Conservation (phyloP, 2,329 filamentous ascomycete genomes). For the Xylaria sp. region DNA sequence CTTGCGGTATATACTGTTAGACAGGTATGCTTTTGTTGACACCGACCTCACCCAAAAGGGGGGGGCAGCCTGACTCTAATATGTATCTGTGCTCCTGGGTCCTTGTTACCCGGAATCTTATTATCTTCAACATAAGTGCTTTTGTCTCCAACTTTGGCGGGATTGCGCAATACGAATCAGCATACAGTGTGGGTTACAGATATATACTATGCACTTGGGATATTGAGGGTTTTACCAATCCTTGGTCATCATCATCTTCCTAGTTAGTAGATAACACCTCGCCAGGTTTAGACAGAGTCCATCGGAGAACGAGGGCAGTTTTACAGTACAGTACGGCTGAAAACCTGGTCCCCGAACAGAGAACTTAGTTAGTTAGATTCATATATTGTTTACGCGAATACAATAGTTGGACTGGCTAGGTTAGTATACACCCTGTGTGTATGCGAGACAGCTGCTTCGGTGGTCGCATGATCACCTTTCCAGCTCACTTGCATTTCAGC, state of each 20-base stretch:
- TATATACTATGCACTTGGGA: not conserved
- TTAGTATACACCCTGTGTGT: not conserved
- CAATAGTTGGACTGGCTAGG: not conserved
- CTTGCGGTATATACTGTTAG: too few species aligned
- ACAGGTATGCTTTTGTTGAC: not conserved
- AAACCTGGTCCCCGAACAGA: not conserved
- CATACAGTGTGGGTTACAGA: not conserved
- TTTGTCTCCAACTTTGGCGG: not conserved
- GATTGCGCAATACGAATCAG: too few species aligned
- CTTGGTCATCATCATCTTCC: not conserved
- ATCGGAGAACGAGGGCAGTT: not conserved
- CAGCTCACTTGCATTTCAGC: slow-evolving; percentile 31
- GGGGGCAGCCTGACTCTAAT: not conserved
- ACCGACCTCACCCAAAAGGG: not conserved
- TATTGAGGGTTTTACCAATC: not conserved
- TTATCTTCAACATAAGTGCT: not conserved
- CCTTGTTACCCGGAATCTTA: not conserved
- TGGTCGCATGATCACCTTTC: not conserved
- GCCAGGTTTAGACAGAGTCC: not conserved
- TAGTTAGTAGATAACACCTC: not conserved
- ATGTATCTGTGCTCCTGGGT: not conserved
- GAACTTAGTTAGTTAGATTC: not conserved
- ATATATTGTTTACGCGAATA: not conserved
- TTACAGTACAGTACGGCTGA: not conserved
- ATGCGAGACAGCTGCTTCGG: slow-evolving; percentile 21